Evolutionary conservation across 768 basidiomycete species (phyloP).

Genomic region (Termitomyces sp.): DNA sequence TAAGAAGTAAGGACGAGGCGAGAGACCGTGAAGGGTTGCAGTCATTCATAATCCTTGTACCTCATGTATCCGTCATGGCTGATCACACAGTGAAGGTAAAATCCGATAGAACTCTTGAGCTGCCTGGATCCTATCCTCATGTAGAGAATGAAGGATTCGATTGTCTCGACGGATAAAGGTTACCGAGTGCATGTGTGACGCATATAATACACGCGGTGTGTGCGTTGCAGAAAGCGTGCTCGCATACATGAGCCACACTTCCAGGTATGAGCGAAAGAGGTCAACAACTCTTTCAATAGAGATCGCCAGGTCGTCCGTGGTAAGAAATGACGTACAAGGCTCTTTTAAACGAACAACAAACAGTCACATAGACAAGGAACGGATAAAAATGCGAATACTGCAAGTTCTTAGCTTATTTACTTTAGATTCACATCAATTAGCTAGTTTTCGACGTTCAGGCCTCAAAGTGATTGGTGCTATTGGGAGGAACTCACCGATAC

Average conservation of each 20-base stretch:
- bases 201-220: conserved; percentile 13
- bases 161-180: not conserved
- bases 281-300: not conserved
- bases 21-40: not conserved
- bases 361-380: not conserved
- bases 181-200: not conserved
- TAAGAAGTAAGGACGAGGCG: not conserved
- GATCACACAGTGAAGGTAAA: not conserved
- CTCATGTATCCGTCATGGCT: conserved; percentile 12
- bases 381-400: not conserved
- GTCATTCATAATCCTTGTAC: not conserved
- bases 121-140: not conserved
- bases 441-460: not conserved
- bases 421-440: too few species aligned
- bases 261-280: not conserved
- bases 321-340: too few species aligned
- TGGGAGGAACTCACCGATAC: not conserved
- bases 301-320: not conserved
- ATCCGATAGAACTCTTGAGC: not conserved
- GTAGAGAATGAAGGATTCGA: not conserved
- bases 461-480: not conserved
- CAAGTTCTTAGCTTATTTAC: too few species aligned
- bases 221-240: conserved; percentile 6
- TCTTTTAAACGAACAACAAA: not conserved
- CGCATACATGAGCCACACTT: not conserved